Conservation (phyloP, 768 basidiomycete species). For the Rhodosporidiobolus odoratus region DNA sequence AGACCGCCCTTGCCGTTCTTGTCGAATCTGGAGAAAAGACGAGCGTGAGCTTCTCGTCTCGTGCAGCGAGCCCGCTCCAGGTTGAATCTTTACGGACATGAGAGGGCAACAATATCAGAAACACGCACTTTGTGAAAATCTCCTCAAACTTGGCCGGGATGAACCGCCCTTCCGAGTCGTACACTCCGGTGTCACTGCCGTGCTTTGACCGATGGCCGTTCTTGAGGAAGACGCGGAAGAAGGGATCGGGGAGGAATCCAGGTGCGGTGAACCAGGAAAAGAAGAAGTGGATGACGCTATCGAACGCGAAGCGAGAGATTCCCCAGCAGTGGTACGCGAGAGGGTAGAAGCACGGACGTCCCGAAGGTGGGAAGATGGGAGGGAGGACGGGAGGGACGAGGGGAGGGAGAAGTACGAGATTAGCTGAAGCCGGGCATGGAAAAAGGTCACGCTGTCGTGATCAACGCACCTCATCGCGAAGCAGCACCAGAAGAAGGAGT, state of each 20-base stretch:
- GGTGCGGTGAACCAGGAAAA: constrained; percentile 47
- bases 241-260: constrained; percentile 50
- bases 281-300: constrained; percentile 44
- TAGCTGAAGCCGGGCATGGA: neutral
- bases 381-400: neutral
- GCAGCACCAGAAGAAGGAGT: constrained; percentile 48
- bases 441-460: neutral
- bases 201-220: constrained; percentile 50
- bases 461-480: constrained; percentile 43
- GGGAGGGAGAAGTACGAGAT: neutral
- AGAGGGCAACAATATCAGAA: constrained; percentile 5
- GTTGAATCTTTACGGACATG: neutral
- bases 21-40: constrained; percentile 3
- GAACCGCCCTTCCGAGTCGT: constrained; percentile 51
- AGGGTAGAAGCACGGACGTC: neutral
- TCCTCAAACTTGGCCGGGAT: constrained; percentile 51
- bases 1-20: constrained; percentile 11
- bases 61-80: too few relatives aligned
- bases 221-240: constrained; percentile 49
- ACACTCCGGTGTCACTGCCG: constrained; percentile 51
- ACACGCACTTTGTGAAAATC: constrained; percentile 48
- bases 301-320: neutral
- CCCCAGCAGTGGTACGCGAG: neutral
- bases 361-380: constrained; percentile 3
- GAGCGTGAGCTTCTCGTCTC: neutral